Percentiles rank a stretch among this genome's conserved stretches.
phyloP scores from a whole-genome alignment of 257 asterid species.

The Oldenlandia corymbosa region DNA sequence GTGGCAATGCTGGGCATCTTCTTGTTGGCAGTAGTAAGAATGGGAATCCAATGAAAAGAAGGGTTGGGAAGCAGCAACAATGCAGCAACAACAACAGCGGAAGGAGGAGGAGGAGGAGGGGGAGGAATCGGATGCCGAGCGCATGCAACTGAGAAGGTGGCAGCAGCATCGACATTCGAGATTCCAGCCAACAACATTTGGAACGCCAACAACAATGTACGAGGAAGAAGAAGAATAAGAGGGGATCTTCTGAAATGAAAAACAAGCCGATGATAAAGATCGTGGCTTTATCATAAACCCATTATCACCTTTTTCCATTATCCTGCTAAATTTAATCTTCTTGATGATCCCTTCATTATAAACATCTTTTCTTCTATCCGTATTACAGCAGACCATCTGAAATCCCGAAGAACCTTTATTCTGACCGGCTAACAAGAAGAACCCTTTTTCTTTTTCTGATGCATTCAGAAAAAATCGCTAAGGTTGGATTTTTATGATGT shows the following conservation, averaged over 20 bases:
- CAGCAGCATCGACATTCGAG: constrained; percentile 34
- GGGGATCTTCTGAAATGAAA: constrained; percentile 11
- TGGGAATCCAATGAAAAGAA: constrained; percentile 16
- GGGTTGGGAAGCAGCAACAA: constrained; percentile 29
- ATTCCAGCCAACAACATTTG: constrained; percentile 16
- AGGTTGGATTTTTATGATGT: too few relatives aligned
- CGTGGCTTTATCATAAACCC: constrained; percentile 1
- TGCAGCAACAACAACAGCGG: too few relatives aligned
- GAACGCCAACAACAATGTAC: not conserved
- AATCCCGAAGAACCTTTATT: not conserved
- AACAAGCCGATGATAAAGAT: too few relatives aligned
- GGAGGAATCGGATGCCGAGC: constrained; percentile 31
- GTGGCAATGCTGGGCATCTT: not conserved
- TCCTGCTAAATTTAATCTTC: not conserved
- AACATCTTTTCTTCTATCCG: not conserved
- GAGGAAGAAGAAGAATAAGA: constrained; percentile 3
- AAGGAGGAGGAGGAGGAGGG: too few relatives aligned
- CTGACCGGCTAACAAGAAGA: too few relatives aligned
- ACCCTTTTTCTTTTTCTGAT: too few relatives aligned
- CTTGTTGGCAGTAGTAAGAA: not conserved
- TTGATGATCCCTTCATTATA: not conserved
- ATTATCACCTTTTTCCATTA: constrained; percentile 13
- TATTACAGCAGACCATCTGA: constrained; percentile 4
- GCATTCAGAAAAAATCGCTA: not conserved
- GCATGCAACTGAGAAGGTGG: constrained; percentile 18